Conservation (phyloP, 208 protist genomes). For the Leishmania braziliensis region DNA sequence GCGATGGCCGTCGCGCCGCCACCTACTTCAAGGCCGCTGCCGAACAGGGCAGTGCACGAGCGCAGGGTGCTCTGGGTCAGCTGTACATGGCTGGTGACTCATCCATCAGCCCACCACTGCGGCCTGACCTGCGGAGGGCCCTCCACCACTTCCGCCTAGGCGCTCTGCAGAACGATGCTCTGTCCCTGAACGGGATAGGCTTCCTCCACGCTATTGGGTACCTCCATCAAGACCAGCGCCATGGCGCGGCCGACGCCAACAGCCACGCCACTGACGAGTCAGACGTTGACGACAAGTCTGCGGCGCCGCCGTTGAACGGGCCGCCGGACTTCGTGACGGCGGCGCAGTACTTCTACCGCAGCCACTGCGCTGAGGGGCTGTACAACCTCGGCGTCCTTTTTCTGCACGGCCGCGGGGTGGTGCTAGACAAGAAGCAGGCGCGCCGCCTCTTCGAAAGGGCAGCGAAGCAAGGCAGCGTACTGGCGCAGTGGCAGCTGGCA, state of each 20-base stretch:
- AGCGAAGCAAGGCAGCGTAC: constrained; percentile 50
- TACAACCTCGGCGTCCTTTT: constrained; percentile 87
- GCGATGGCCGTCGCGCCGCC: constrained; percentile 45
- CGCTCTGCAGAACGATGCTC: constrained; percentile 37
- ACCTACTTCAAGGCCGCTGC: constrained; percentile 51
- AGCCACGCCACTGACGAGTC: neutral
- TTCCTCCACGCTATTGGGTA: constrained; percentile 83
- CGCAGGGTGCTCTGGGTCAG: constrained; percentile 66
- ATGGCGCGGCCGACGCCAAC: neutral
- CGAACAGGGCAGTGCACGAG: constrained; percentile 31
- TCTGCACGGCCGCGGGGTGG: constrained; percentile 64
- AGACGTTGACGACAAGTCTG: neutral
- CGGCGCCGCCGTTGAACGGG: neutral
- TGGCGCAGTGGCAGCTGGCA: constrained; percentile 80
- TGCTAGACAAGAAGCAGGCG: constrained; percentile 38
- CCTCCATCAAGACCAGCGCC: constrained; percentile 32
- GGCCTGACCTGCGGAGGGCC: constrained; percentile 54
- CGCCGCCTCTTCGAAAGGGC: constrained; percentile 44
- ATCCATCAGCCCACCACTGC: constrained; percentile 37
- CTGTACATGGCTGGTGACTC: constrained; percentile 66
- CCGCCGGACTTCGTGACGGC: constrained; percentile 59
- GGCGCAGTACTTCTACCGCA: constrained; percentile 46
- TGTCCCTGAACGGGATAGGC: constrained; percentile 81
- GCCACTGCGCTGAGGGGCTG: constrained; percentile 39
- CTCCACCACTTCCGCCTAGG: constrained; percentile 68